These are phyloP conservation scores for Phytophthora nicotianae DNA, from an alignment of 352 stramenopile species.

Conservation along the genomic window DNA sequence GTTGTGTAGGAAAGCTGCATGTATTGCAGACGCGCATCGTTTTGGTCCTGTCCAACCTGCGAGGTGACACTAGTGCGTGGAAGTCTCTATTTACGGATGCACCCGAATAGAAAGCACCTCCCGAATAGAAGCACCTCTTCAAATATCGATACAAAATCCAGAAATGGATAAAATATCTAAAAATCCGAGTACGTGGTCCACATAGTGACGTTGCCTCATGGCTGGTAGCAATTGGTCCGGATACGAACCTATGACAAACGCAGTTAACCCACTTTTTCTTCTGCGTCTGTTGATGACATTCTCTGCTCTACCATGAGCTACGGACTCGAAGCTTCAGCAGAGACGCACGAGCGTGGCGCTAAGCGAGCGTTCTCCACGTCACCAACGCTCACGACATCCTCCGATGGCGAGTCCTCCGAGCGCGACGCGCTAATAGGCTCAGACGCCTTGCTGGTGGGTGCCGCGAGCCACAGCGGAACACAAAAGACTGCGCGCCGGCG, in stretches of 20 bases:
- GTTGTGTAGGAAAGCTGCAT: too few relatives aligned
- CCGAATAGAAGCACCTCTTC: neutral
- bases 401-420: constrained; percentile 28
- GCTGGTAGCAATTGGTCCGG: constrained; percentile 5
- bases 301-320: constrained; percentile 23
- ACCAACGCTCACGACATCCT: constrained; percentile 25
- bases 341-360: constrained; percentile 1
- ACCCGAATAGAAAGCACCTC: neutral
- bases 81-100: neutral
- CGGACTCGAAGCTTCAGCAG: constrained; percentile 9
- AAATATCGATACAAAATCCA: too few relatives aligned
- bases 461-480: constrained; percentile 14
- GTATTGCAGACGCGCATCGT: neutral
- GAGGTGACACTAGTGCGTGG: constrained; percentile 1
- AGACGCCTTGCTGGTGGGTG: constrained; percentile 29
- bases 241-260: neutral
- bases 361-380: constrained; percentile 30
- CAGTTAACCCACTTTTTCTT: constrained; percentile 1
- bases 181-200: neutral
- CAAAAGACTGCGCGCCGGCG: constrained; percentile 11
- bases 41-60: constrained; percentile 4
- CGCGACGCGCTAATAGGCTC: constrained; percentile 26
- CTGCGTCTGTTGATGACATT: constrained; percentile 9
- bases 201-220: constrained; percentile 5
- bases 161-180: too few relatives aligned